Base-by-base conservation (phyloP, 805 yeast species). In the Lachancea dasiensis region DNA sequence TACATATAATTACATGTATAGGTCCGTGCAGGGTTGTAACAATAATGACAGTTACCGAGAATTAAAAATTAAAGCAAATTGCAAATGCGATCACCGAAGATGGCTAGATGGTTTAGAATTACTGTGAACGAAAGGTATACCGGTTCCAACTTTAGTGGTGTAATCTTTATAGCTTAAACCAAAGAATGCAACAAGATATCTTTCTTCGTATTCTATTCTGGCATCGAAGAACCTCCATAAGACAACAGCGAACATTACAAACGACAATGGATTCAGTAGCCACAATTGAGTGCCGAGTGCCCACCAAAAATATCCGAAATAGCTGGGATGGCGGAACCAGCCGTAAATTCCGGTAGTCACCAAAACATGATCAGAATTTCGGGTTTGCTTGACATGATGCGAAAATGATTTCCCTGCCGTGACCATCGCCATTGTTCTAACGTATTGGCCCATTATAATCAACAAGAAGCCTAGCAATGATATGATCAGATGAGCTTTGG, bases 301-400 rank as follows among this genome's bases (percentile, higher is more conserved):
- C 97, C 97, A 92, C 75, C 86, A 78, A 54, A 78, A 89, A 58
- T 83, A 92, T 0, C 97, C 98, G 27, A 78, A 72, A 60, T 92
- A 92, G 33, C 94, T 80, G 5, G 98, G 98, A 58, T 92, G 98
- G 44, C 98, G 69, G 11, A 75, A 62, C 18, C 61, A 46, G 1
- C 67, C 41, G 58, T 90, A 92, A 3, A 90, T 64, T 0, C 97
- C 97, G 8, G 60, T 48, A 0, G 86, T 85, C 9, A 92, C 80
- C 29, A 92, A 66, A 7, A 48, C 61, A 56, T 92, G 98, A 38
- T 72, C 72, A 1, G 60, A 48, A 22, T 65, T 58, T 36, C 71
- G 77, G 13, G 62, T 56, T 3, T 71, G 58, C 32, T 79, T 86
- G 1, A 92, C 74, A 29, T 78, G 61, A 60, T 92, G 99, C 36